Evolutionary conservation across 2,329 filamentous ascomycete species (phyloP), one percentile per base, ranked within the genome.

Genomic region (Alternaria infectoria): DNA sequence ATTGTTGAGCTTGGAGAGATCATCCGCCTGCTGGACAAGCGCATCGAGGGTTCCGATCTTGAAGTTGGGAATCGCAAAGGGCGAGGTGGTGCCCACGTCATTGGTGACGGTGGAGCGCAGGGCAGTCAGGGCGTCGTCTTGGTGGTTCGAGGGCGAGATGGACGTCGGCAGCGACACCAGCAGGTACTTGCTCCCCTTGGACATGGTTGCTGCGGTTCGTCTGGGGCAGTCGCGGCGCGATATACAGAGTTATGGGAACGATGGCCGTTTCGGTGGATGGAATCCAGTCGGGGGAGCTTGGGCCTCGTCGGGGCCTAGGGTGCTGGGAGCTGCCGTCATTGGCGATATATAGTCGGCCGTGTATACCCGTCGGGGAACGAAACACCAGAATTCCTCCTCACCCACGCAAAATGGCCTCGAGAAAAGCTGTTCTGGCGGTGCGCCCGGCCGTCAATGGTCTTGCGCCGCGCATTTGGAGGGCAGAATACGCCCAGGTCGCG

Each of bases 31-130:
- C 82, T 97, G 93, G 47, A 99, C 93, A 61, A 99, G 86, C 43
- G 92, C 93, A 83, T 99, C 96, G 40, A 99, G 87, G 0, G 96
- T 97, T 62, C 96, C 96, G 79, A 99, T 97, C 85, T 98, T 99
- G 87, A 99, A 97, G 69, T 93, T 91, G 19, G 96, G 96, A 67
- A 98, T 91, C 60, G 88, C 84, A 78, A 98, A 97, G 3, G 90
- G 89, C 55, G 89, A 84, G 49, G 93, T 90, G 56, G 87, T 88
- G 77, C 91, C 93, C 80, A 92, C 90, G 73, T 97, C 92, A 61
- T 88, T 83, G 54, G 88, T 85, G 59, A 97, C 86, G 45, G 90
- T 93, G 59, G 89, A 83, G 71, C 89, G 88, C 66, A 99, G 83
- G 49, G 93, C 88, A 51, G 89, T 87, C 70, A 97, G 85, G 69